A percentile compares a stretch with the other conserved stretches of the same genome.
Conservation (phyloP, 73 alveolate species). For the Symbiodinium natans region DNA sequence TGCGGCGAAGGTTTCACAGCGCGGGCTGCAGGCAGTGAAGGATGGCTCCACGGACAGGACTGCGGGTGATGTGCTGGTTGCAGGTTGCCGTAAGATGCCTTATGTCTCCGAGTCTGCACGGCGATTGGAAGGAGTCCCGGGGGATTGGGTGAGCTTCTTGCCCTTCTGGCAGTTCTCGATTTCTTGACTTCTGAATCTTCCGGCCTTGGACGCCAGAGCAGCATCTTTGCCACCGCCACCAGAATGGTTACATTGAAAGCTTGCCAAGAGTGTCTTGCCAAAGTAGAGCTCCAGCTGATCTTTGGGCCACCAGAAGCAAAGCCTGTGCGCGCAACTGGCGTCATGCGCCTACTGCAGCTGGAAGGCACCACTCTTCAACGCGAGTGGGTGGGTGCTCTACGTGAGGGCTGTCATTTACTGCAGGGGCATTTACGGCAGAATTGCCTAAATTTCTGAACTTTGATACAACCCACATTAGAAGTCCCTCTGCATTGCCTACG, state of each 20-base stretch:
- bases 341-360: slow-evolving; percentile 25
- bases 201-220: slow-evolving; percentile 20
- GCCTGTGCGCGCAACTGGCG: slow-evolving; percentile 51
- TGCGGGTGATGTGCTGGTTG: background rate
- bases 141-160: slow-evolving; percentile 7
- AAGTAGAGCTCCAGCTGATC: slow-evolving; percentile 24
- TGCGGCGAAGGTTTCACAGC: slow-evolving; percentile 27
- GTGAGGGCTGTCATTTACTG: too few species aligned
- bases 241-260: slow-evolving; percentile 42
- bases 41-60: slow-evolving; percentile 30
- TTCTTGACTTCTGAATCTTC: slow-evolving; percentile 4
- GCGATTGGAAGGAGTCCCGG: slow-evolving; percentile 36
- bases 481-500: background rate
- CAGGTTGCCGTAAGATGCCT: background rate
- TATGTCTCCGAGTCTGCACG: background rate
- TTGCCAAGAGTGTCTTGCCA: slow-evolving; percentile 19
- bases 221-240: slow-evolving; percentile 62
- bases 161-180: slow-evolving; percentile 63
- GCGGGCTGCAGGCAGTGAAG: background rate
- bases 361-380: background rate
- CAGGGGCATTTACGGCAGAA: too few species aligned
- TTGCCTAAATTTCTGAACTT: too few species aligned
- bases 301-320: slow-evolving; percentile 55
- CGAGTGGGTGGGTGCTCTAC: too few species aligned
- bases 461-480: too few species aligned